Evolutionary conservation across 768 basidiomycete genomes (phyloP).

Genomic region (Candolleomyces aberdarensis): DNA sequence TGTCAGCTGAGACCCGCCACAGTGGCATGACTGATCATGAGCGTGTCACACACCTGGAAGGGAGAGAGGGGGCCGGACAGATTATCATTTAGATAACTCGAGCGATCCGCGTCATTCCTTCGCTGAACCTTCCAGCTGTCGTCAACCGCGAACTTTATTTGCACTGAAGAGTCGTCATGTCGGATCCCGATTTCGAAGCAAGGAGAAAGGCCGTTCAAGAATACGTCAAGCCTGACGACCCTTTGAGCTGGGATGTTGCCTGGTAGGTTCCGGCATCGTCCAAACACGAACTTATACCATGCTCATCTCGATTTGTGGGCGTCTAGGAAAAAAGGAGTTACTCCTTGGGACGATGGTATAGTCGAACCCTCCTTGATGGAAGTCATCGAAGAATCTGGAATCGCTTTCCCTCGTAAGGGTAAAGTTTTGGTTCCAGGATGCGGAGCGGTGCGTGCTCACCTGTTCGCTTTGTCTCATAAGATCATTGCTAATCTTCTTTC

Average conservation of each 20-base stretch:
- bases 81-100: no score
- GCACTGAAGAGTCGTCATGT: no score
- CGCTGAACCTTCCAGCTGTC: no score
- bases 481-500: background rate
- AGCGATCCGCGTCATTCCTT: no score
- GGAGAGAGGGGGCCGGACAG: no score
- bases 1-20: no score
- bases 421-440: conserved; percentile 41
- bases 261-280: conserved; percentile 5
- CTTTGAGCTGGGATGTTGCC: conserved; percentile 8
- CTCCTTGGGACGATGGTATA: conserved; percentile 62
- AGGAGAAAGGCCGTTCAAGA: background rate
- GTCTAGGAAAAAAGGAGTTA: conserved; percentile 43
- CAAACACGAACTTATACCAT: no score
- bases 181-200: no score
- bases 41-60: no score
- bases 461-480: background rate
- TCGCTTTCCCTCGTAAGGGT: conserved; percentile 39
- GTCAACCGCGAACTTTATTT: no score
- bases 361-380: conserved; percentile 55
- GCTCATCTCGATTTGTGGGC: no score
- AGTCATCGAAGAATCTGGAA: conserved; percentile 41
- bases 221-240: conserved; percentile 10
- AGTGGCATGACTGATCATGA: no score
- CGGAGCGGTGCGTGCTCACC: conserved; percentile 35